phyloP scores from a whole-genome alignment of 345 rosid species.

The Chamaenerion angustifolium region DNA sequence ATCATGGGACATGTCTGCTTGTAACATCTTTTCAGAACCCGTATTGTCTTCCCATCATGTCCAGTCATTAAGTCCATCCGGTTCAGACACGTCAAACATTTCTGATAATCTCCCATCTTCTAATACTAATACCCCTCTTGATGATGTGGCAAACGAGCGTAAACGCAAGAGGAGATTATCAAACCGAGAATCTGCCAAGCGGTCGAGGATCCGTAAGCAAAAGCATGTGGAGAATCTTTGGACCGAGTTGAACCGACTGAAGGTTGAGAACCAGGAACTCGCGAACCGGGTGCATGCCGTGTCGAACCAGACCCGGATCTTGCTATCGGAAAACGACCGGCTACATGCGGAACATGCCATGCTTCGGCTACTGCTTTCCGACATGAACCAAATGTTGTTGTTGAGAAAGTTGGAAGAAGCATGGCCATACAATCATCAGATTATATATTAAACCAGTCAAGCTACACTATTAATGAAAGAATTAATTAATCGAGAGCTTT shows the following conservation, averaged over 20 bases:
- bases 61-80: too few species aligned
- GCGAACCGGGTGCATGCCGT: constrained; percentile 37
- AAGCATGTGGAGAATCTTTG: constrained; percentile 59
- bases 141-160: constrained; percentile 32
- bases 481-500: not conserved
- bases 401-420: constrained; percentile 23
- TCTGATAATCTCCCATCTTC: too few species aligned
- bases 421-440: not conserved
- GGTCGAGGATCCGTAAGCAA: constrained; percentile 75
- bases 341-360: constrained; percentile 39
- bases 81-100: too few species aligned
- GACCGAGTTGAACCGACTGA: constrained; percentile 52
- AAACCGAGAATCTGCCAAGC: constrained; percentile 82
- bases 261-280: constrained; percentile 52
- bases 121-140: constrained; percentile 25
- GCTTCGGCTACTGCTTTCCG: constrained; percentile 45
- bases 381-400: constrained; percentile 30
- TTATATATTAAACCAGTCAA: too few species aligned
- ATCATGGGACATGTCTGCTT: too few species aligned
- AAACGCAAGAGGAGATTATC: constrained; percentile 70
- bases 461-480: too few species aligned
- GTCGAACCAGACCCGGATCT: constrained; percentile 26
- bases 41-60: too few species aligned
- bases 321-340: constrained; percentile 36
- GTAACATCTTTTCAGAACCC: too few species aligned